Evolutionary conservation across 2,329 filamentous ascomycete species (phyloP), one percentile per base, ranked within the genome.

Genomic region (Exserohilum rostratum): DNA sequence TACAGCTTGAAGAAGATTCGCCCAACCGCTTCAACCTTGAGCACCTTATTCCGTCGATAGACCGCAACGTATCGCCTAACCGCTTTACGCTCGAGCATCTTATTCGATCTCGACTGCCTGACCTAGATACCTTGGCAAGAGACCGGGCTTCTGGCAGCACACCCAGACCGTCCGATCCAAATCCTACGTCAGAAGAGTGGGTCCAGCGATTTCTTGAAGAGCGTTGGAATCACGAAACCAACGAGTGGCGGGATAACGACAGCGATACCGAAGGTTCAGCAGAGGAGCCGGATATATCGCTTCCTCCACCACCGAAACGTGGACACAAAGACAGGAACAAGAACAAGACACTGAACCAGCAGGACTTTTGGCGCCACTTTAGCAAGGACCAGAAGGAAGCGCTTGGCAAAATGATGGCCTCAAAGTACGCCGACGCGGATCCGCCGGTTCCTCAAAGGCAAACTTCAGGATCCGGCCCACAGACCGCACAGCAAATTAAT

Each of bases 191-290:
- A 49, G 89, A 93, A 74, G 89, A 92, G 79, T 93, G 90, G 90
- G 91, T 95, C 62, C 88, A 90, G 57, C 89, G 90, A 58, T 91
- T 93, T 69, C 87, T 90, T n/a, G 84, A 87, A n/a, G 84, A 85
- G 60, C 85, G 88, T 62, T 83, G 82, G 61, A 83, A 86, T 63
- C 85, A 83, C 29, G 90, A 95, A 71, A 85, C 86, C 62, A 86
- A 85, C 57, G 88, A 91, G 75, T 96, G 91, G 91, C 82, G 92
- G 63, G 96, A 90, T 72, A 91, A 61, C 29, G 84, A 85, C 20
- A 85, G 85, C 70, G 85, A 85, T 67, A 91, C 88, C 72, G 89
- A 70, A 39, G 69, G 56, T 34, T 66, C 64, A 2, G 48, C 60
- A 50, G 53, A 63, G 50, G 53, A 58, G 52, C 46, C 54, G 44